phyloP scores from a whole-genome alignment of 208 protist species.

The Wallacemonas sp. region DNA sequence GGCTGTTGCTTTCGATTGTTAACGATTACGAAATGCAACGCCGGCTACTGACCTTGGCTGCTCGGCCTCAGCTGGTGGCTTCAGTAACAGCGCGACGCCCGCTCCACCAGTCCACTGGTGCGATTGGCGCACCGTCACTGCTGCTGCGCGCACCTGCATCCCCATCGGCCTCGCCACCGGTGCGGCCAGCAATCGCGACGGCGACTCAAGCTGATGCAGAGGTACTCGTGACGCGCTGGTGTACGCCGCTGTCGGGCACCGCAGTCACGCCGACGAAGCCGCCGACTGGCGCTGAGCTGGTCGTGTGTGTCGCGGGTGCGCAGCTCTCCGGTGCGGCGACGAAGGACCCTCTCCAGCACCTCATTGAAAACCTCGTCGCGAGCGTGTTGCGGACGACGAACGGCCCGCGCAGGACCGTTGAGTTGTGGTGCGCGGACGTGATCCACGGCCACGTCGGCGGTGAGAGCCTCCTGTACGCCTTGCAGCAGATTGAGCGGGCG shows the following conservation, averaged over 20 bases:
- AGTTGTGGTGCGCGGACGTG: background rate
- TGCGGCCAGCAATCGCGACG: background rate
- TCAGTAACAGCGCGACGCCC: background rate
- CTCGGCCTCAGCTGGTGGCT: too few species aligned
- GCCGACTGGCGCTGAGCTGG: slow-evolving; percentile 2
- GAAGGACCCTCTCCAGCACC: too few species aligned
- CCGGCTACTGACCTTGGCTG: background rate
- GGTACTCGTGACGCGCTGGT: background rate
- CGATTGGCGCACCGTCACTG: slow-evolving; percentile 16
- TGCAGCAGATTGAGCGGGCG: background rate
- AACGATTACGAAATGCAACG: background rate
- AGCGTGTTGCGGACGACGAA: background rate
- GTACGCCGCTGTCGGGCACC: background rate
- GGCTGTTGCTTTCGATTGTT: background rate
- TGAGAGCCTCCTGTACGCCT: slow-evolving; percentile 11
- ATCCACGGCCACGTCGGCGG: background rate
- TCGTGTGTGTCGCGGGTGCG: slow-evolving; percentile 2
- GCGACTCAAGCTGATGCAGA: background rate
- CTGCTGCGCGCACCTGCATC: background rate
- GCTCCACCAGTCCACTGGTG: slow-evolving; percentile 40
- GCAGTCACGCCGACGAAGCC: background rate
- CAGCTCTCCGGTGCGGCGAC: too few species aligned
- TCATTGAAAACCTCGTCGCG: background rate
- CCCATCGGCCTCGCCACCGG: background rate
- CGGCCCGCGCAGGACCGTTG: background rate